A percentile compares a stretch with the other conserved stretches of the same genome.
These are phyloP conservation scores for Mucor piriformis DNA, from an alignment of 371 early-diverging fungal genomes.

Conservation along the genomic window DNA sequence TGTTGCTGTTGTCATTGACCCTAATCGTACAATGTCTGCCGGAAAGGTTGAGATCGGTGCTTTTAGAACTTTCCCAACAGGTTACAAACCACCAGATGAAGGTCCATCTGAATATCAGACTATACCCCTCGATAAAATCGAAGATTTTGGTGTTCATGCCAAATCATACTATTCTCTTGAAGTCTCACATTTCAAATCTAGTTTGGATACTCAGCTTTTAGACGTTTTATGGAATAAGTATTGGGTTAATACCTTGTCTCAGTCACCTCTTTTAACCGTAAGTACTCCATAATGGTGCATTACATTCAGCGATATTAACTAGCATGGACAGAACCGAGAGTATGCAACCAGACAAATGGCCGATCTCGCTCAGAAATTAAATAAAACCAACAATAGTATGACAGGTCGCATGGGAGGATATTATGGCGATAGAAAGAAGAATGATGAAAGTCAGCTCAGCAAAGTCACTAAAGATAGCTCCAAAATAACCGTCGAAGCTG, in stretches of 20 bases:
- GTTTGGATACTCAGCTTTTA: slow-evolving; percentile 81
- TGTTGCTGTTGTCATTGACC: slow-evolving; percentile 97
- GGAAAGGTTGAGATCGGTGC: slow-evolving; percentile 98
- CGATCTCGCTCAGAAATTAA: slow-evolving; percentile 83
- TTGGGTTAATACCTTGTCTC: slow-evolving; percentile 94
- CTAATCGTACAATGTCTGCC: slow-evolving; percentile 93
- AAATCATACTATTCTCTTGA: slow-evolving; percentile 93
- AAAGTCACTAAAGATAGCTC: slow-evolving; percentile 81
- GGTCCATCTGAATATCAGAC: slow-evolving; percentile 76
- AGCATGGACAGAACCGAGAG: slow-evolving; percentile 69
- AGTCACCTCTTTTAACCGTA: slow-evolving; percentile 89
- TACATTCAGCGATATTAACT: neutral
- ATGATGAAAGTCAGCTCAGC: slow-evolving; percentile 68
- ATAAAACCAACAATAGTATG: slow-evolving; percentile 73
- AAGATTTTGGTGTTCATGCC: slow-evolving; percentile 97
- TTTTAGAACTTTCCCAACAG: slow-evolving; percentile 94
- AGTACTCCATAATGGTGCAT: slow-evolving; percentile 4
- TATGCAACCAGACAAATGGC: slow-evolving; percentile 78
- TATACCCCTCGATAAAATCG: slow-evolving; percentile 93
- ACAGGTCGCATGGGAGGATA: slow-evolving; percentile 56
- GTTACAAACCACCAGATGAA: slow-evolving; percentile 78
- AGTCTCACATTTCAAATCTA: slow-evolving; percentile 92
- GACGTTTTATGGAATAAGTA: slow-evolving; percentile 96
- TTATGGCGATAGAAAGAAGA: slow-evolving; percentile 65
- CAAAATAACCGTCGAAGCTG: slow-evolving; percentile 78